Evolutionary conservation across 495 filamentous ascomycete species (phyloP).

Genomic region (Recurvomyces mirabilis): DNA sequence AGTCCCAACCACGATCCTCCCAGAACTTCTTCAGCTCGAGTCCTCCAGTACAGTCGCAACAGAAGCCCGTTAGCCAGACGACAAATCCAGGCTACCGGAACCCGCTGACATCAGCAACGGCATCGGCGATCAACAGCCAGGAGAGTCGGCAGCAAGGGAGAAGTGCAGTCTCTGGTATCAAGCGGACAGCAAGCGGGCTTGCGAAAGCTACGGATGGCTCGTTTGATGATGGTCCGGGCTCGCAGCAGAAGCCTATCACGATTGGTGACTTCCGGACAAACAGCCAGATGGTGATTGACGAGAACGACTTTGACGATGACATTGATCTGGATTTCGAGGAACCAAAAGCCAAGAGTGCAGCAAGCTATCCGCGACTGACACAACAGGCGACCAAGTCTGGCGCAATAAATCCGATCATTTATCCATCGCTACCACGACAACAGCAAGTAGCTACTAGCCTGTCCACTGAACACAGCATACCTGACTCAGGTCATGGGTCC

Average conservation of each 20-base stretch:
- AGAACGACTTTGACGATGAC: constrained; percentile 62
- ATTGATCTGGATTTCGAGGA: constrained; percentile 50
- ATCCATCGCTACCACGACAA: constrained; percentile 10
- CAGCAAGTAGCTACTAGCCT: constrained; percentile 10
- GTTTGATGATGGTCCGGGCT: constrained; percentile 22
- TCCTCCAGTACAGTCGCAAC: constrained; percentile 2
- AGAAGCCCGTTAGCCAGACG: not conserved
- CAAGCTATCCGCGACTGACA: constrained; percentile 40
- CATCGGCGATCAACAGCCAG: constrained; percentile 8
- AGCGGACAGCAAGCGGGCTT: constrained; percentile 31
- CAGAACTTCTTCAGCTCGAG: constrained; percentile 16
- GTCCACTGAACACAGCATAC: not conserved
- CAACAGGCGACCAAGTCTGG: constrained; percentile 22
- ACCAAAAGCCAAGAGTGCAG: constrained; percentile 28
- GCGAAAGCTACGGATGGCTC: constrained; percentile 25
- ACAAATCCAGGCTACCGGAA: constrained; percentile 19
- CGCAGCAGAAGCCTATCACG: constrained; percentile 12
- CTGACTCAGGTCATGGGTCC: constrained; percentile 19
- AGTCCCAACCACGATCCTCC: not conserved
- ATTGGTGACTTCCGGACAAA: constrained; percentile 4
- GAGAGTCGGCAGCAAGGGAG: not conserved
- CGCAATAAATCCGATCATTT: constrained; percentile 3
- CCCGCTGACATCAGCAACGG: constrained; percentile 14
- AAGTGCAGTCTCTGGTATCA: constrained; percentile 19
- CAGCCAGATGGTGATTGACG: constrained; percentile 31